phyloP scores from a whole-genome alignment of 805 yeast species.

The Yarrowia bubula region DNA sequence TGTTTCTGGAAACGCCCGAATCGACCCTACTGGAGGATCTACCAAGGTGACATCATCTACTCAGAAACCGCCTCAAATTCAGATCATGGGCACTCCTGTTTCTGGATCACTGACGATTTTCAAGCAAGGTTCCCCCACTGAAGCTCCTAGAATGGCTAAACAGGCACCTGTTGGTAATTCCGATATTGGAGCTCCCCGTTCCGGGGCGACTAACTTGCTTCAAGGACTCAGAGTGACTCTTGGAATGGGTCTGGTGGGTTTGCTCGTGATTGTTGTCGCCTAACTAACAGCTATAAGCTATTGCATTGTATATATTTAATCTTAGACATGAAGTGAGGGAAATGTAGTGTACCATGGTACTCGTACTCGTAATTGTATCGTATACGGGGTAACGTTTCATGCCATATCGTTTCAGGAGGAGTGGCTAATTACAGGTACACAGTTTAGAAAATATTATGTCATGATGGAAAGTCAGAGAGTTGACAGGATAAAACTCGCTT shows the following conservation, averaged over 20 bases:
- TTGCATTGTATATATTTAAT: constrained; percentile 5
- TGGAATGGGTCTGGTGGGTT: neutral
- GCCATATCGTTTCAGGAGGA: no score
- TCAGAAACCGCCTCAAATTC: constrained; percentile 4
- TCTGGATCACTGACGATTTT: constrained; percentile 12
- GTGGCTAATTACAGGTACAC: no score
- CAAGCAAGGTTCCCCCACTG: constrained; percentile 11
- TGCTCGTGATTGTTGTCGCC: neutral
- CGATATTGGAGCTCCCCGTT: neutral
- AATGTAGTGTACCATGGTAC: no score
- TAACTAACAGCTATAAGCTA: neutral
- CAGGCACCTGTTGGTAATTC: constrained; percentile 1
- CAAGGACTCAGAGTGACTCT: neutral
- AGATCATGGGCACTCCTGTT: neutral
- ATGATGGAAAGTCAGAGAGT: no score
- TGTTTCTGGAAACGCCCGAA: constrained; percentile 12
- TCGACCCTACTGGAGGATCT: constrained; percentile 14
- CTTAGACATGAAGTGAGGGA: no score
- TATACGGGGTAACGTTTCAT: no score
- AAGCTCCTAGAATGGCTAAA: neutral
- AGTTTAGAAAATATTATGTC: no score
- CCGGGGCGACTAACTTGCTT: neutral
- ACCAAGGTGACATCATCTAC: neutral
- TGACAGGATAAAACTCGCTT: no score
- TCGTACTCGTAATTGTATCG: no score